Evolutionary conservation across 2,329 filamentous ascomycete genomes (phyloP).

Genomic region (Verticillium zaregamsianum): DNA sequence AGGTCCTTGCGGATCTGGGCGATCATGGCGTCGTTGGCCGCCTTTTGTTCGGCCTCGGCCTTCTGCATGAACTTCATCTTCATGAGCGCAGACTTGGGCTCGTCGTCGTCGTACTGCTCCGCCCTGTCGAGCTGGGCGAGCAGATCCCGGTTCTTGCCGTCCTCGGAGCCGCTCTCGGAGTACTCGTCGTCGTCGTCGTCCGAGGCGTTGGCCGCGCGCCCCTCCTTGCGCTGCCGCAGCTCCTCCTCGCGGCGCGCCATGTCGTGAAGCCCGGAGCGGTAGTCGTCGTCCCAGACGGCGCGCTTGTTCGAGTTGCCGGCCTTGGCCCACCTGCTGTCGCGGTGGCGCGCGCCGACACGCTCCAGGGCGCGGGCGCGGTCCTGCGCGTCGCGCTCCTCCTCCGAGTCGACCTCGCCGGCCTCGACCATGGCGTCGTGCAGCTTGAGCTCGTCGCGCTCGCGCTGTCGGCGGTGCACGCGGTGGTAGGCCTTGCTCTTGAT

Average conservation of each 20-base stretch:
- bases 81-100: constrained; percentile 63
- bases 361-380: constrained; percentile 78
- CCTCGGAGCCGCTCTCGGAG: constrained; percentile 41
- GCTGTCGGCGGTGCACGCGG: constrained; percentile 79
- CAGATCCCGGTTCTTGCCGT: constrained; percentile 38
- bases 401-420: constrained; percentile 58
- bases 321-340: constrained; percentile 91
- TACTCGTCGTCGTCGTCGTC: constrained; percentile 53
- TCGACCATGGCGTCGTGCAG: constrained; percentile 48
- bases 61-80: constrained; percentile 94
- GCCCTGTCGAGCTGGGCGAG: constrained; percentile 43
- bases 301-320: constrained; percentile 73
- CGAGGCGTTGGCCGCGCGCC: constrained; percentile 45
- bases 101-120: constrained; percentile 42
- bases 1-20: constrained; percentile 68
- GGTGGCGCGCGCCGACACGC: constrained; percentile 79
- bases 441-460: constrained; percentile 49
- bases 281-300: constrained; percentile 85
- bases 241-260: constrained; percentile 82
- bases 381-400: constrained; percentile 58
- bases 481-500: constrained; percentile 98
- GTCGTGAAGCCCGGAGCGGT: constrained; percentile 70
- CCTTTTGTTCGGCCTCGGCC: constrained; percentile 73
- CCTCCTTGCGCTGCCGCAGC: constrained; percentile 73
- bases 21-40: constrained; percentile 75